Evolutionary conservation across 176 grass and related monocot genomes (phyloP).

Genomic region (Oropetium thomaeum): DNA sequence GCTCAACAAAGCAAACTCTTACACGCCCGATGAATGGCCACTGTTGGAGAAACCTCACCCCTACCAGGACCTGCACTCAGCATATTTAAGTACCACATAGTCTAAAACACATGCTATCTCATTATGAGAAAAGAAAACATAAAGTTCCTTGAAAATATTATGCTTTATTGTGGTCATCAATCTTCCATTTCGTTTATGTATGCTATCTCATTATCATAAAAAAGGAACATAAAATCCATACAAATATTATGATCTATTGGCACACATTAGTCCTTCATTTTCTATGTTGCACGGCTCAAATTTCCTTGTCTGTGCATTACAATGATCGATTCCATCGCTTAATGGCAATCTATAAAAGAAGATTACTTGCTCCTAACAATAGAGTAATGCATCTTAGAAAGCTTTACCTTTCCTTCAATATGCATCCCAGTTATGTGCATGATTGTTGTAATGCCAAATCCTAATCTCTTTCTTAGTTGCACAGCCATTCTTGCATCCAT

Average conservation of each 20-base stretch:
- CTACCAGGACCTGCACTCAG: conserved; percentile 71
- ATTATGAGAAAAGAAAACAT: background rate
- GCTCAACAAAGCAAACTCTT: conserved; percentile 91
- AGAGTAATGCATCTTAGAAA: background rate
- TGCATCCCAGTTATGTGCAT: conserved; percentile 98
- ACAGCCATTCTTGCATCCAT: conserved; percentile 89
- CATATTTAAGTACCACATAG: background rate
- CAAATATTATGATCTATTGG: background rate
- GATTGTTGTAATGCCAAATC: conserved; percentile 89
- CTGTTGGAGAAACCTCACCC: conserved; percentile 76
- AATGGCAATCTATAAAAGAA: conserved; percentile 1
- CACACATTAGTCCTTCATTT: background rate
- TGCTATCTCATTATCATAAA: background rate
- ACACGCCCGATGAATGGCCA: conserved; percentile 92
- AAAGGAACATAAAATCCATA: background rate
- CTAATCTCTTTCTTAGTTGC: conserved; percentile 86
- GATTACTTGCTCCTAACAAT: background rate
- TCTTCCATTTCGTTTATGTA: background rate
- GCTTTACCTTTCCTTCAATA: conserved; percentile 83
- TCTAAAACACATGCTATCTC: background rate
- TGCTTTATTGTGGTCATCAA: background rate
- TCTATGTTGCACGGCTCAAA: background rate
- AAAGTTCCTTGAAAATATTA: background rate
- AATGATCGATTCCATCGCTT: background rate
- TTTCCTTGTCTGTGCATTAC: background rate